Conservation (phyloP, 2,329 filamentous ascomycete genomes). For the Setomelanomma holmii region DNA sequence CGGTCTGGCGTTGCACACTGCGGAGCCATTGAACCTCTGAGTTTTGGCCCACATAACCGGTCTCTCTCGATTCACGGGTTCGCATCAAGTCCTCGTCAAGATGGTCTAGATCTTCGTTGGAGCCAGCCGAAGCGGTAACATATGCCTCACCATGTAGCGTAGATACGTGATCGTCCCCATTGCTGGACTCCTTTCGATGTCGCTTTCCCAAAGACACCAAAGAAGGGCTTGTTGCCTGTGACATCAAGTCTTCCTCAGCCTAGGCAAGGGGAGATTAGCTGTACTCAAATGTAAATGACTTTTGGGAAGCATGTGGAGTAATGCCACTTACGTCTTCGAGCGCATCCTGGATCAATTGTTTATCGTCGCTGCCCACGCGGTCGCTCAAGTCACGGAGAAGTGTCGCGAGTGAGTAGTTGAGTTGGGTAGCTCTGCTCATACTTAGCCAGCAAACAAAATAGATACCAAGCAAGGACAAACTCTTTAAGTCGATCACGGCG, state of each 20-base stretch:
- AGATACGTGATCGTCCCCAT: not conserved
- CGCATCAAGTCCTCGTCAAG: conserved; percentile 41
- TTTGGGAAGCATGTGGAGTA: no score
- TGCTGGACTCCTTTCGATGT: conserved; percentile 4
- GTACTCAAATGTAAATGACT: no score
- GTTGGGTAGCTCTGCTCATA: conserved; percentile 21
- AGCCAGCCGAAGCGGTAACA: conserved; percentile 31
- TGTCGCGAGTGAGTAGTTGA: conserved; percentile 24
- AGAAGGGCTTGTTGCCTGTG: conserved; percentile 1
- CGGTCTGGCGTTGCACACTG: conserved; percentile 33
- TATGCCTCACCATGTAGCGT: conserved; percentile 24
- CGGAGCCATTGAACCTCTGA: conserved; percentile 46
- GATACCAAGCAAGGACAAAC: no score
- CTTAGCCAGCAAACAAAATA: no score
- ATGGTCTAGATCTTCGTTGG: conserved; percentile 38
- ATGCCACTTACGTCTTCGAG: conserved; percentile 24
- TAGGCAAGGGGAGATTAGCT: conserved; percentile 1
- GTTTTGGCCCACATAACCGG: conserved; percentile 43
- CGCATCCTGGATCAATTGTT: conserved; percentile 19
- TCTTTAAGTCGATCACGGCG: conserved; percentile 33
- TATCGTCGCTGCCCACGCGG: conserved; percentile 19
- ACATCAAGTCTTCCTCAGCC: conserved; percentile 28
- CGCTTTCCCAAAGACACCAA: conserved; percentile 22
- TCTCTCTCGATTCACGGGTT: conserved; percentile 34
- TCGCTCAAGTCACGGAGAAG: conserved; percentile 28